Evolutionary conservation across 345 rosid species (phyloP).

Genomic region (Arabis hirsuta): DNA sequence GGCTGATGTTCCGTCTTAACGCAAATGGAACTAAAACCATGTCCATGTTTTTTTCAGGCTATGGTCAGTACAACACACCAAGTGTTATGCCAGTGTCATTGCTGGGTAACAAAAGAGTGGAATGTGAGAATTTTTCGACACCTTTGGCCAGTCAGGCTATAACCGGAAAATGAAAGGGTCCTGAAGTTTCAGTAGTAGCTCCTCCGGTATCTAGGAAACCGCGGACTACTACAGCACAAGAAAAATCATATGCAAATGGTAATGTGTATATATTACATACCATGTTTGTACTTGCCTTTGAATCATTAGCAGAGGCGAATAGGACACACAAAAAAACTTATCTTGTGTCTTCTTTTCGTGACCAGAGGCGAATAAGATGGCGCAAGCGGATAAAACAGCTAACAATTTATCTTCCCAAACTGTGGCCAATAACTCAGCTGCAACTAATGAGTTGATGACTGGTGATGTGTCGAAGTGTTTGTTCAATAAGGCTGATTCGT

Average conservation of each 20-base stretch:
- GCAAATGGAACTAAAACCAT: constrained; percentile 4
- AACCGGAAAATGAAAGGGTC: constrained; percentile 57
- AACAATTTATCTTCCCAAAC: constrained; percentile 26
- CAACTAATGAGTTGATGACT: constrained; percentile 24
- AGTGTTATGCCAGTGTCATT: constrained; percentile 47
- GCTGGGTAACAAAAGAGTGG: constrained; percentile 38
- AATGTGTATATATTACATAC: constrained; percentile 15
- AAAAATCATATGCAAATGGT: constrained; percentile 51
- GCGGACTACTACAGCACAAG: constrained; percentile 42
- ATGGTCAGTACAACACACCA: constrained; percentile 43
- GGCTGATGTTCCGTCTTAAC: too few species aligned
- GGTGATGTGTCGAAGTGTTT: constrained; percentile 58
- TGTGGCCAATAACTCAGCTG: constrained; percentile 18
- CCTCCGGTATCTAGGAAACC: constrained; percentile 55
- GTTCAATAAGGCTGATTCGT: constrained; percentile 50
- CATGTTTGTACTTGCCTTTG: constrained; percentile 4
- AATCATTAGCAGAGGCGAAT: too few species aligned
- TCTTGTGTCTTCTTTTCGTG: constrained; percentile 10
- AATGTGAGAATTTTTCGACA: constrained; percentile 38
- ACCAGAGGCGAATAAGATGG: constrained; percentile 22
- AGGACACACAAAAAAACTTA: neutral
- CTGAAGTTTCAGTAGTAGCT: constrained; percentile 42
- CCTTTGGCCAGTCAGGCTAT: constrained; percentile 42
- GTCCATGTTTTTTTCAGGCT: constrained; percentile 43
- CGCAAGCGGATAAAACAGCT: constrained; percentile 33